phyloP scores from a whole-genome alignment of 1,139 yeast species.

The Sugiyamaella japonica region DNA sequence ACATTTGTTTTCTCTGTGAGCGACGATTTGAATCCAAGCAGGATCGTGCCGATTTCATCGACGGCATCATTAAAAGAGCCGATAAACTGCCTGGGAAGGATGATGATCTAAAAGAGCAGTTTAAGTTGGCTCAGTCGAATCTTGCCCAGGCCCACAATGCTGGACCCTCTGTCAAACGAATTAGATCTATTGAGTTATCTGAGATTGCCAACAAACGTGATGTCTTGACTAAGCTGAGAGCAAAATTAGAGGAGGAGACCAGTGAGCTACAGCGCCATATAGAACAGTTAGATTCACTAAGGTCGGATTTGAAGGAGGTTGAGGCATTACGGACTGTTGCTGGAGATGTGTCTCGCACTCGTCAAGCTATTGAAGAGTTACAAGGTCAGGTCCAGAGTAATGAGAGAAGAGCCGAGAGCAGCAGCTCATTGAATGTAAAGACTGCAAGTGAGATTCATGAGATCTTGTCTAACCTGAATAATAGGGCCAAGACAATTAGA shows the following conservation, averaged over 20 bases:
- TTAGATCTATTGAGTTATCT: constrained; percentile 3
- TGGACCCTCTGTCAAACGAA: constrained; percentile 7
- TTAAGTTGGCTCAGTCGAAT: constrained; percentile 24
- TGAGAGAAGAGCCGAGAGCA: constrained; percentile 40
- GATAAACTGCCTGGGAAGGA: constrained; percentile 26
- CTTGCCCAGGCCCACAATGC: constrained; percentile 8
- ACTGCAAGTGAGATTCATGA: constrained; percentile 56
- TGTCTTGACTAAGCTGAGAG: background rate
- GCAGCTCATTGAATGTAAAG: constrained; percentile 36
- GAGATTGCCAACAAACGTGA: constrained; percentile 10
- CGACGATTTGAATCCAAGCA: constrained; percentile 53
- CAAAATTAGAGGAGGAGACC: background rate
- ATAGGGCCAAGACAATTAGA: constrained; percentile 50
- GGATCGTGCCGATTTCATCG: constrained; percentile 41
- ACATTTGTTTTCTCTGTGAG: constrained; percentile 61
- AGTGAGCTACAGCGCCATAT: constrained; percentile 7
- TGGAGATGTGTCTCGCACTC: constrained; percentile 34
- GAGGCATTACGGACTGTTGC: constrained; percentile 42
- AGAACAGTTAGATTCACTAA: constrained; percentile 23
- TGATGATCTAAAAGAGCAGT: constrained; percentile 35
- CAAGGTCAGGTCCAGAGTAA: constrained; percentile 25
- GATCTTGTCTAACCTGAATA: constrained; percentile 47
- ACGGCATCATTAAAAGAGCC: constrained; percentile 40
- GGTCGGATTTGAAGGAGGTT: constrained; percentile 29
- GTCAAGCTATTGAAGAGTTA: constrained; percentile 29